A percentile compares a stretch with the other conserved stretches of the same genome.
Conservation (phyloP, 306 rosid genomes). For the Oemleria cerasiformis region DNA sequence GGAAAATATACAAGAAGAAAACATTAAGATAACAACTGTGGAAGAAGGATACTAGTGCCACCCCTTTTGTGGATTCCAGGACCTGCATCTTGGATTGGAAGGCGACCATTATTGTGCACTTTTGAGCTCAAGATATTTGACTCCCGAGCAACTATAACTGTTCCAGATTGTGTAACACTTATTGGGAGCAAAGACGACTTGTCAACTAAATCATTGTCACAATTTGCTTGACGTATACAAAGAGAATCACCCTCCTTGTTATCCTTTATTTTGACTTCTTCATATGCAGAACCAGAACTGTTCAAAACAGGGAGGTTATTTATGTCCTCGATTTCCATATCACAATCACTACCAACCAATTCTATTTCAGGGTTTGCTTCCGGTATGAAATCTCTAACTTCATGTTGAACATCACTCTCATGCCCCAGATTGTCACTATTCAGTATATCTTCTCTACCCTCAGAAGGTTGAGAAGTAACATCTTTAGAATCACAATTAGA, state of each 20-base stretch:
- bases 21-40: slow-evolving; percentile 11
- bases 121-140: slow-evolving; percentile 22
- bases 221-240: neutral
- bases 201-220: slow-evolving; percentile 24
- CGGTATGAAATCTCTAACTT: slow-evolving; percentile 10
- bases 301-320: slow-evolving; percentile 18
- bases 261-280: slow-evolving; percentile 23
- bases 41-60: slow-evolving; percentile 51
- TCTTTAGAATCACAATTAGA: slow-evolving; percentile 14
- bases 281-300: slow-evolving; percentile 19
- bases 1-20: slow-evolving; percentile 11
- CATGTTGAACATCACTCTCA: slow-evolving; percentile 9
- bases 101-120: slow-evolving; percentile 36
- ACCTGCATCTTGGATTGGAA: slow-evolving; percentile 28
- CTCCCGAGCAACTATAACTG: slow-evolving; percentile 31
- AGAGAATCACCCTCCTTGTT: slow-evolving; percentile 7
- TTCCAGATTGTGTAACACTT: slow-evolving; percentile 35
- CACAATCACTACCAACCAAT: slow-evolving; percentile 15
- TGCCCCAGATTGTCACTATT: slow-evolving; percentile 16
- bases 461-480: slow-evolving; percentile 26
- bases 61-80: slow-evolving; percentile 31
- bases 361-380: slow-evolving; percentile 15
- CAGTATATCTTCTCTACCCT: slow-evolving; percentile 21
- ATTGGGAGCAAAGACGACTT: slow-evolving; percentile 10
- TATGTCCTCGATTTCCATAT: slow-evolving; percentile 36